phyloP scores from a whole-genome alignment of 2,329 filamentous ascomycete genomes.

The Gaeumannomyces tritici region DNA sequence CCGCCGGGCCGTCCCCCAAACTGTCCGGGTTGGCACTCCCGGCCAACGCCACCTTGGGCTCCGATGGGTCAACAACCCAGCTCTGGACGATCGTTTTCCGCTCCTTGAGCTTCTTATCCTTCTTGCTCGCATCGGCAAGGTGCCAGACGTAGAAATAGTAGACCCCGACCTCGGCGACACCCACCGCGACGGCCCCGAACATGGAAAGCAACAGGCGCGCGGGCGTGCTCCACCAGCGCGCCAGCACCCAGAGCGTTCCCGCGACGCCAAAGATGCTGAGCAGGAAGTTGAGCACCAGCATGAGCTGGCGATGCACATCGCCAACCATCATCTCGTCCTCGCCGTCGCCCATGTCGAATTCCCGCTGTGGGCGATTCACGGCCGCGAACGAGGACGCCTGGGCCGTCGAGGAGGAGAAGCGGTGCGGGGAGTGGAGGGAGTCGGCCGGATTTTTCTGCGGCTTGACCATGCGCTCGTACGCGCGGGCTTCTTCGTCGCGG shows the following conservation, averaged over 20 bases:
- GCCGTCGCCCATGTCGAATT: slow-evolving; percentile 37
- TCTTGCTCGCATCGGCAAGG: slow-evolving; percentile 56
- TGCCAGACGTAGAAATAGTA: slow-evolving; percentile 68
- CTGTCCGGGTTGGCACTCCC: slow-evolving; percentile 11
- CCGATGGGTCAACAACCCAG: slow-evolving; percentile 49
- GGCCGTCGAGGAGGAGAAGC: slow-evolving; percentile 49
- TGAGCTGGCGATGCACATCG: slow-evolving; percentile 72
- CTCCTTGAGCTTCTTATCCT: slow-evolving; percentile 51
- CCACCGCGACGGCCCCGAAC: slow-evolving; percentile 59
- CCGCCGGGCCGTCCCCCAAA: background rate
- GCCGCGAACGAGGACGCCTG: slow-evolving; percentile 40
- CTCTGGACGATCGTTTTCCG: slow-evolving; percentile 61
- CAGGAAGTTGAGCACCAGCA: slow-evolving; percentile 82
- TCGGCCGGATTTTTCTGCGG: slow-evolving; percentile 43
- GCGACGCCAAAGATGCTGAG: slow-evolving; percentile 75
- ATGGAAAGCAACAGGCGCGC: slow-evolving; percentile 62
- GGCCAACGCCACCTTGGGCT: slow-evolving; percentile 16
- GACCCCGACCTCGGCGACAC: slow-evolving; percentile 66
- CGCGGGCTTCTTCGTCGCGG: slow-evolving; percentile 68
- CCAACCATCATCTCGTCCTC: slow-evolving; percentile 59
- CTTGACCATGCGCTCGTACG: slow-evolving; percentile 74
- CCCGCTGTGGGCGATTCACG: slow-evolving; percentile 36
- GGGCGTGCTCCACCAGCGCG: slow-evolving; percentile 66
- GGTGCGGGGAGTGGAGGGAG: slow-evolving; percentile 16
- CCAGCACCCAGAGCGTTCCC: slow-evolving; percentile 68